These are phyloP conservation scores for Byssothecium circinans DNA, from an alignment of 2,329 filamentous ascomycete species.

Conservation along the genomic window DNA sequence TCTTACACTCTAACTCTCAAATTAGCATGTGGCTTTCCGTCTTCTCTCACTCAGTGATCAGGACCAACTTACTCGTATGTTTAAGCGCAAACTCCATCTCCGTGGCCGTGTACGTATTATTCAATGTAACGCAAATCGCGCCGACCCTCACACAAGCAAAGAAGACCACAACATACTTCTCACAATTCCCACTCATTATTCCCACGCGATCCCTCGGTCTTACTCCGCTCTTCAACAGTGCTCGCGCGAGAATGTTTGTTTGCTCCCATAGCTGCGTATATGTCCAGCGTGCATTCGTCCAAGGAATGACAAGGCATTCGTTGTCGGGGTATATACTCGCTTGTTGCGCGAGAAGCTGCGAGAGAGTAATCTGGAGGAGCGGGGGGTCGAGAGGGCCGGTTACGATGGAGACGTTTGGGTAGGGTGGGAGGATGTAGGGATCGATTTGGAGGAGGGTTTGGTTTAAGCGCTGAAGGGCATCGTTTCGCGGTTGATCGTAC, in stretches of 20 bases:
- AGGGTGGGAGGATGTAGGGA: constrained; percentile 41
- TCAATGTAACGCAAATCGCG: constrained; percentile 68
- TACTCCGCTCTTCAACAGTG: constrained; percentile 66
- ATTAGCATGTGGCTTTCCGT: neutral
- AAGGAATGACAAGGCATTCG: constrained; percentile 73
- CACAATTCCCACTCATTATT: constrained; percentile 69
- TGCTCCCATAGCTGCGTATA: constrained; percentile 51
- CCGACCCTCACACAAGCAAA: constrained; percentile 64
- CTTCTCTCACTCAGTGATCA: neutral
- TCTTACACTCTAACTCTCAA: constrained; percentile 60
- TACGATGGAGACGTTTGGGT: constrained; percentile 59
- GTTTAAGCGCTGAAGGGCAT: constrained; percentile 39
- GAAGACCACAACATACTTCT: constrained; percentile 66
- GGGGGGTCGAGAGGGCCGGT: constrained; percentile 69
- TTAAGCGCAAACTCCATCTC: constrained; percentile 72
- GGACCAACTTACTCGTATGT: constrained; percentile 68
- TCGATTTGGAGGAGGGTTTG: constrained; percentile 44
- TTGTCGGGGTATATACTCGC: constrained; percentile 64
- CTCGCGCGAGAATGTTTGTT: constrained; percentile 44
- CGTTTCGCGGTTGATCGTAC: constrained; percentile 29
- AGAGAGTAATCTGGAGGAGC: constrained; percentile 70
- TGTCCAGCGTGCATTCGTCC: constrained; percentile 74
- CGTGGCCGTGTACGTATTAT: constrained; percentile 77
- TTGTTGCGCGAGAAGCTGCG: constrained; percentile 72
- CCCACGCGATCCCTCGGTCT: constrained; percentile 69